These are phyloP conservation scores for Aspergillus nanangensis DNA, from an alignment of 495 filamentous ascomycete species.

Conservation along the genomic window DNA sequence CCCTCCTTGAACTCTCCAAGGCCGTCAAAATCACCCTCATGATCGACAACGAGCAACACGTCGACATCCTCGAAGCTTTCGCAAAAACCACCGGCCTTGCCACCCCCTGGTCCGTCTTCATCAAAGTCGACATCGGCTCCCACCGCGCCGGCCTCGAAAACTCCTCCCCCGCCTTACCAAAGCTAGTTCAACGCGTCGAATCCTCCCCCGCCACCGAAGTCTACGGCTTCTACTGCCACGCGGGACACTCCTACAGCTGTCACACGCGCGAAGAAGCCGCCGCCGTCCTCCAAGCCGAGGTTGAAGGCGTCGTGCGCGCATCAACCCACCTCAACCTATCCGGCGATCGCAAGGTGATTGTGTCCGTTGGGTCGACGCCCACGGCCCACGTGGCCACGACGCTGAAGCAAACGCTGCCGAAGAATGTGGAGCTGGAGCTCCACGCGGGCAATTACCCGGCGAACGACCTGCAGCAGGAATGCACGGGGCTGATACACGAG, in stretches of 20 bases:
- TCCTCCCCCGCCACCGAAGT: constrained; percentile 13
- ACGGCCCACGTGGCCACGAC: constrained; percentile 28
- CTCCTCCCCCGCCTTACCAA: constrained; percentile 9
- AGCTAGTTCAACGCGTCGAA: constrained; percentile 15
- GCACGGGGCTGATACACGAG: constrained; percentile 12
- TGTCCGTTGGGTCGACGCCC: constrained; percentile 31
- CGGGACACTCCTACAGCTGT: constrained; percentile 21
- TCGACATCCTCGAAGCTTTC: constrained; percentile 24
- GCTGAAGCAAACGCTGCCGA: constrained; percentile 16
- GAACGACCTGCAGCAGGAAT: constrained; percentile 23
- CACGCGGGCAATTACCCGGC: constrained; percentile 22
- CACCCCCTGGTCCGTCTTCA: constrained; percentile 23
- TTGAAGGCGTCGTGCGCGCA: constrained; percentile 2
- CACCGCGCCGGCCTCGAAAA: constrained; percentile 18
- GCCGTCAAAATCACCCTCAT: constrained; percentile 25
- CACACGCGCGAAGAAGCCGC: constrained; percentile 13
- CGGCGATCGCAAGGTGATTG: constrained; percentile 15
- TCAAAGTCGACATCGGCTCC: constrained; percentile 26
- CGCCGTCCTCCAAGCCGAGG: constrained; percentile 9
- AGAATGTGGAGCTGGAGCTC: constrained; percentile 23
- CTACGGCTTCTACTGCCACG: constrained; percentile 21
- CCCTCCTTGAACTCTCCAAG: constrained; percentile 18
- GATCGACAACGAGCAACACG: constrained; percentile 32
- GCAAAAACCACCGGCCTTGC: background rate
- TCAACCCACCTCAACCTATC: background rate